Base-by-base conservation (phyloP, 306 rosid species). In the Vigna trinervia region DNA sequence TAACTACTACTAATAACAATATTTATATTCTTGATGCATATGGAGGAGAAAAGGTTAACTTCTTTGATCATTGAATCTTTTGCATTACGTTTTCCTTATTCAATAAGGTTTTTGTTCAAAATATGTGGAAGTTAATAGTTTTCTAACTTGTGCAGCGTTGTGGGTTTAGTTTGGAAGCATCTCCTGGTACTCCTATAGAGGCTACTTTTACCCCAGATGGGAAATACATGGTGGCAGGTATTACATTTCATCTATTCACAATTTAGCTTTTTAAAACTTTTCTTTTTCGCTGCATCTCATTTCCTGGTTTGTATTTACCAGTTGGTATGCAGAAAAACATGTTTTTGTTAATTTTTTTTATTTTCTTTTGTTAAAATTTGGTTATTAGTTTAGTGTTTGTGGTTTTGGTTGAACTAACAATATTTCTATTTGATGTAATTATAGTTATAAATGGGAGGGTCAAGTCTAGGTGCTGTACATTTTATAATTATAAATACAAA, bases 181-280 rank as follows among this genome's bases (percentile, higher is more conserved):
- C 97, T 71, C 91, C 90, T 19, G 89, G 87, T 59, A 73, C 90
- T 61, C 82, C 82, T 59, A 87, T 90, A 60, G 98, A 95, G 86
- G 98, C 97, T 57, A 90, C 98, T 38, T 92, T 95, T 81, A 92
- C 96, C 20, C 98, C 97, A 69, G 98, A 95, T 66, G 98, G 98
- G 64, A 92, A 90, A 77, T 95, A 95, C 61, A 82, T 92, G 45
- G 71, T 95, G 28, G 95, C 98, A 90, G 98, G 98, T 94, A 82
- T 53, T 12, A 28, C 15, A 30, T 78, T 79, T 63, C 12, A 45
- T 79, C 74, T 63, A 20, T 54, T 56, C 78, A 59, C 68, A 76
- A 14, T 57, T 10, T 80, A 36, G 23, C 45, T 53, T 72, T 60
- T 50, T 41, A 20, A 69, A 48, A 34, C 11, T 26, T 53, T 46